Conservation (phyloP, 1,284 basidiomycete species). For the Fomitiporia mediterranea region DNA sequence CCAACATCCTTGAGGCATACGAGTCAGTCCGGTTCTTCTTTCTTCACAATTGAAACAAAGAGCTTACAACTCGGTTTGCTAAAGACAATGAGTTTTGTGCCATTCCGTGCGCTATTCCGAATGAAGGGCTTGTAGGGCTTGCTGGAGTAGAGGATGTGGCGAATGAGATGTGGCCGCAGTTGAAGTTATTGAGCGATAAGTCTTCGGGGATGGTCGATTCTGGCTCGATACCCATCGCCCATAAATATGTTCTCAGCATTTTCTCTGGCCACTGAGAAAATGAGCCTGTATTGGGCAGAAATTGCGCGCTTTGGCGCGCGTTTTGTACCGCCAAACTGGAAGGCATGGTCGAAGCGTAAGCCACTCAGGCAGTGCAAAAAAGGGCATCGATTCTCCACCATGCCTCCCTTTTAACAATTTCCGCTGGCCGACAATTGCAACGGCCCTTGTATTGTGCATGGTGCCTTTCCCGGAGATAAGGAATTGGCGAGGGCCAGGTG, state of each 20-base stretch:
- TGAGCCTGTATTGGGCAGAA: not conserved
- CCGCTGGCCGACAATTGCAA: not conserved
- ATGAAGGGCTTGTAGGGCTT: not conserved
- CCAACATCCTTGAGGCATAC: not conserved
- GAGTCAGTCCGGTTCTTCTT: not conserved
- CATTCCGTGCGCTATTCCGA: conserved; percentile 3
- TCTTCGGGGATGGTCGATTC: conserved; percentile 6
- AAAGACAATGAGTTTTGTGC: not conserved
- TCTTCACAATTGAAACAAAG: not conserved
- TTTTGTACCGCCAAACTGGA: not conserved
- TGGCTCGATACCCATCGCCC: conserved; percentile 6
- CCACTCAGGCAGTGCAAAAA: not conserved
- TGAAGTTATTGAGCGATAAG: not conserved
- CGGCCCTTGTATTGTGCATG: not conserved
- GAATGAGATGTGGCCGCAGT: not conserved
- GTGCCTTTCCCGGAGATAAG: not conserved
- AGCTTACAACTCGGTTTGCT: conserved; percentile 4
- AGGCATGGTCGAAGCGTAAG: conserved; percentile 2
- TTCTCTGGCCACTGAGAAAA: conserved; percentile 3
- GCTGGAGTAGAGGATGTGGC: not conserved
- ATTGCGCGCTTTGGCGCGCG: not conserved
- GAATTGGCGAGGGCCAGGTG: not conserved
- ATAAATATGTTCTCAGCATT: conserved; percentile 18
- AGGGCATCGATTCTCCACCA: not conserved
- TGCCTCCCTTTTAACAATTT: not conserved